Conservation (phyloP, 2,329 filamentous ascomycete genomes). For the Aspergillus eucalypticola region DNA sequence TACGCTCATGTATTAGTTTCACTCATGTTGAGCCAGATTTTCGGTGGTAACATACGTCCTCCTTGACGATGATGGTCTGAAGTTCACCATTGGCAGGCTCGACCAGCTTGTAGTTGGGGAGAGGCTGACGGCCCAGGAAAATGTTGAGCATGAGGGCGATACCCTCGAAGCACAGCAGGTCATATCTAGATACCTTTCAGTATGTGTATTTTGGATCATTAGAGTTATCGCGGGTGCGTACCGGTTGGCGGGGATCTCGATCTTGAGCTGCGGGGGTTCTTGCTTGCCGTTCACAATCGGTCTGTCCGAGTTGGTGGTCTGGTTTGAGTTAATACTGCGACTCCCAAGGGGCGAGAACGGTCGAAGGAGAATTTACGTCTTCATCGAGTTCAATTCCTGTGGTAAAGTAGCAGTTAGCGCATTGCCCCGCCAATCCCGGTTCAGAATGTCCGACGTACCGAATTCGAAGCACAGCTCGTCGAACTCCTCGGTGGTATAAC, state of each 20-base stretch:
- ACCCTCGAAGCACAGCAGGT: conserved; percentile 97
- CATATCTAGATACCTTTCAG: conserved; percentile 54
- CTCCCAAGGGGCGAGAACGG: conserved; percentile 21
- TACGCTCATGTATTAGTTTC: conserved; percentile 27
- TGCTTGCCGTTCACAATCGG: conserved; percentile 75
- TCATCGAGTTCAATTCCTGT: conserved; percentile 88
- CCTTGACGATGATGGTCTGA: conserved; percentile 76
- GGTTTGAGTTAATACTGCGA: conserved; percentile 25
- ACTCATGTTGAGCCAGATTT: conserved; percentile 1
- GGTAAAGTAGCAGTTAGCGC: conserved; percentile 30
- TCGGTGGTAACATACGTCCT: conserved; percentile 51
- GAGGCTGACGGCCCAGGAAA: conserved; percentile 73
- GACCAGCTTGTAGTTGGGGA: conserved; percentile 78
- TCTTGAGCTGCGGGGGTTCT: conserved; percentile 91
- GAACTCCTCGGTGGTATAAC: conserved; percentile 90
- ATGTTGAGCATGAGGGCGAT: conserved; percentile 95
- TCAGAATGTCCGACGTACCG: conserved; percentile 51
- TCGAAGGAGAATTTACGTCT: conserved; percentile 55
- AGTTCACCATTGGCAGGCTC: conserved; percentile 71
- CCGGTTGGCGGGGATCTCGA: conserved; percentile 95
- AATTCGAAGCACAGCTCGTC: conserved; percentile 99
- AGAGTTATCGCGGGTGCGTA: conserved; percentile 49
- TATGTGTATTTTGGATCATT: conserved; percentile 11
- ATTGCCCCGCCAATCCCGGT: conserved; percentile 25
- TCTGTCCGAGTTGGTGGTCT: conserved; percentile 71